phyloP scores from a whole-genome alignment of 257 asterid species.

The Buddleja alternifolia region DNA sequence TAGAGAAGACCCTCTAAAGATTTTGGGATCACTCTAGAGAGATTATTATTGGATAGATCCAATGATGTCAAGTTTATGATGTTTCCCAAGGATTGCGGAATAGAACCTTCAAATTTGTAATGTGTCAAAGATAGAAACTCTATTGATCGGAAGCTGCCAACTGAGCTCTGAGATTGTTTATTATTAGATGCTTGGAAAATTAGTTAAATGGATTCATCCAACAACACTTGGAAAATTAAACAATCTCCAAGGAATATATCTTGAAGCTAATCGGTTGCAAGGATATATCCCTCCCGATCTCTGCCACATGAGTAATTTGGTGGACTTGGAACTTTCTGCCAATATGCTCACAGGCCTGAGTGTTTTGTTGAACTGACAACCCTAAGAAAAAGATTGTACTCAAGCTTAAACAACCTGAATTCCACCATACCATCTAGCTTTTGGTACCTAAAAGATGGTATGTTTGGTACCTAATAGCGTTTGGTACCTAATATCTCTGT shows the following conservation, averaged over 20 bases:
- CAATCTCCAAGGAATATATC: constrained; percentile 3
- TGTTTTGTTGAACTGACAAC: constrained; percentile 32
- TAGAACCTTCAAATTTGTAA: too few relatives aligned
- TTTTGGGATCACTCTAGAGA: too few relatives aligned
- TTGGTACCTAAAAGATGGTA: constrained; percentile 33
- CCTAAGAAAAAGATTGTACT: background rate
- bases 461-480: too few relatives aligned
- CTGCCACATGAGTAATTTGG: constrained; percentile 29
- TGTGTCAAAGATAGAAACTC: too few relatives aligned
- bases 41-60: too few relatives aligned
- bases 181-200: too few relatives aligned
- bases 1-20: too few relatives aligned
- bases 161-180: too few relatives aligned
- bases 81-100: too few relatives aligned
- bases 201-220: constrained; percentile 24
- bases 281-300: constrained; percentile 19
- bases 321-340: background rate
- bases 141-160: too few relatives aligned
- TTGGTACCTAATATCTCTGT: constrained; percentile 20
- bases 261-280: constrained; percentile 23
- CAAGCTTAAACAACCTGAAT: constrained; percentile 28
- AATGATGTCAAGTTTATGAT: too few relatives aligned
- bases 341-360: constrained; percentile 36
- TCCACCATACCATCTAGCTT: constrained; percentile 28
- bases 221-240: background rate